phyloP scores from a whole-genome alignment of 148 eudicot genomes.

The Cornus controversa region DNA sequence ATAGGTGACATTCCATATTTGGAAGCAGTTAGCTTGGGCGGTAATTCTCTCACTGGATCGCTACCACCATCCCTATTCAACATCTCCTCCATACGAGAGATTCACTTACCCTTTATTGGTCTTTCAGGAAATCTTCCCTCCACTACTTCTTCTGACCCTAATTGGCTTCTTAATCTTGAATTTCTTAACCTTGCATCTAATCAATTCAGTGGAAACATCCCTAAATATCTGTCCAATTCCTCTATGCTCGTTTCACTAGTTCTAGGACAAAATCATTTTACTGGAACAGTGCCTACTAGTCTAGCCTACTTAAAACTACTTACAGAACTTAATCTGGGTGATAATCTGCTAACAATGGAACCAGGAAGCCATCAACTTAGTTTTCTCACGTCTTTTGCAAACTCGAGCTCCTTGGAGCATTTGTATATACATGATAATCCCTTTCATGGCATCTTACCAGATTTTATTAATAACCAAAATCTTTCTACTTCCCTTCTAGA shows the following conservation, averaged over 20 bases:
- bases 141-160: background rate
- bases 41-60: slow-evolving; percentile 14
- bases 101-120: slow-evolving; percentile 4
- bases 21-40: background rate
- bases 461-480: background rate
- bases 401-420: background rate
- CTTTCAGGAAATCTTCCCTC: slow-evolving; percentile 20
- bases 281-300: slow-evolving; percentile 6
- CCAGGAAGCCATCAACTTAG: background rate
- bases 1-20: slow-evolving; percentile 10
- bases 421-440: slow-evolving; percentile 2
- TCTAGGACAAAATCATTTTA: background rate
- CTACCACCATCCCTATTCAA: slow-evolving; percentile 17
- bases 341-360: slow-evolving; percentile 4
- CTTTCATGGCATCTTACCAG: background rate
- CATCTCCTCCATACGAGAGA: slow-evolving; percentile 11
- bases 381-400: background rate
- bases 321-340: background rate
- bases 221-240: slow-evolving; percentile 8
- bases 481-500: background rate
- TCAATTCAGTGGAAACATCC: slow-evolving; percentile 21
- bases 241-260: slow-evolving; percentile 9
- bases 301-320: slow-evolving; percentile 5
- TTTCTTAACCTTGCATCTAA: slow-evolving; percentile 11
- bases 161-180: slow-evolving; percentile 20